Percentiles rank a stretch among this genome's conserved stretches.
phyloP scores from a whole-genome alignment of 106 monocot genomes.

The Alisma plantagoaquatica region DNA sequence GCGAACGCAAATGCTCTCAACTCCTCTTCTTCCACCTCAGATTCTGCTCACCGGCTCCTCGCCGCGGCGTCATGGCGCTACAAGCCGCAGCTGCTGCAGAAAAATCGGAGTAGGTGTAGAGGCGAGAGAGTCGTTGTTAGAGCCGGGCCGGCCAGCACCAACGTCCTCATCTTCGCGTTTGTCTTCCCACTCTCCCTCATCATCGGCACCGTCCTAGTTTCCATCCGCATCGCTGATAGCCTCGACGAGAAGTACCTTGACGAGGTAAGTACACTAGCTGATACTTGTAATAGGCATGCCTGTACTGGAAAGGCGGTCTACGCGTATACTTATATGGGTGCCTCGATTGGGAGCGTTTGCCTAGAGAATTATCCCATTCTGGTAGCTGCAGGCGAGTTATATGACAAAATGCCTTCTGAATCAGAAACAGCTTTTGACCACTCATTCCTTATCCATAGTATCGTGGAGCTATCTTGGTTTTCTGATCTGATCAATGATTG shows the following conservation, averaged over 20 bases:
- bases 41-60: neutral
- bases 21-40: neutral
- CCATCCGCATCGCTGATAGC: conserved; percentile 49
- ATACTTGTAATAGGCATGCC: no score
- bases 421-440: neutral
- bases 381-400: no score
- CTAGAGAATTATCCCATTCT: no score
- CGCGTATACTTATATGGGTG: no score
- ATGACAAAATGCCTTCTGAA: no score
- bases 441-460: neutral
- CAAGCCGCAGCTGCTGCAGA: neutral
- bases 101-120: conserved; percentile 9
- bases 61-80: neutral
- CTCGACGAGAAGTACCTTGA: conserved; percentile 75
- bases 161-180: conserved; percentile 47
- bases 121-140: conserved; percentile 20
- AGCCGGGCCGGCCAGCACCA: conserved; percentile 53
- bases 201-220: conserved; percentile 57
- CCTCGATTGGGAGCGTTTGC: no score
- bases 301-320: no score
- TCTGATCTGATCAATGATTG: no score
- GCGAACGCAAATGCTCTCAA: no score
- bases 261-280: conserved; percentile 28
- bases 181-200: conserved; percentile 77
- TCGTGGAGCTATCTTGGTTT: neutral